Base-by-base conservation (phyloP, 108 stramenopile species). In the Cyclotella cryptica region DNA sequence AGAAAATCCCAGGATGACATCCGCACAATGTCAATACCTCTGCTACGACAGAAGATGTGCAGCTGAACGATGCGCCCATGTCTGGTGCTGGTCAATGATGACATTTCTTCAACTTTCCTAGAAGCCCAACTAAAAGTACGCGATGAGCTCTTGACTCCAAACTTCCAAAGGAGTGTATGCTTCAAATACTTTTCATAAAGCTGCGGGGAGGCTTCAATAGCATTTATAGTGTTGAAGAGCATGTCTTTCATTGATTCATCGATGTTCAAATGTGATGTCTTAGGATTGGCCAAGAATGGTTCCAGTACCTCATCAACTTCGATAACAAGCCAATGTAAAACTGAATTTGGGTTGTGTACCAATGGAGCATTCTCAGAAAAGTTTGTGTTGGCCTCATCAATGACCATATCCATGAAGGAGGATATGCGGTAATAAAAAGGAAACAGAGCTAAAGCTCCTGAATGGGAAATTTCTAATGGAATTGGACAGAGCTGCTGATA, bases 371-470 rank as follows among this genome's bases (percentile, higher is more conserved):
- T 26, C 7, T 15, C 72, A 62, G 59, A 54, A 60, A 27, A 44
- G 27, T 26, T 53, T 26, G 69, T 22, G 35, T 51, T 71, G 7
- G 55, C 26, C 28, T 44, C 19, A 21, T 75, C 75, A 11, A 75
- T 27, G 11, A 68, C 55, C 47, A 52, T 69, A 63, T 75, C 75
- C 17, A 75, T 70, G 6, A 60, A 55, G 5, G 75, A 70, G 46
- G 75, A 75, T 30, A 75, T 35, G 45, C 43, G 69, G 53, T 35
- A 66, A 35, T 46, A 75, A 21, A 75, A 75, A 18, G 75, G 75
- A 70, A 75, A 75, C 14, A 70, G 17, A 14, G 41, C 69, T 8
- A 13, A 29, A n/a, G 52, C n/a, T 44, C 39, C 67, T 44, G n/a
- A 67, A 12, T 41, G 30, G 15, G 19, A 29, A 7, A 71, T 15